Evolutionary conservation across 164 flowering plant species (phyloP).

Genomic region (Tinospora cordifolia): DNA sequence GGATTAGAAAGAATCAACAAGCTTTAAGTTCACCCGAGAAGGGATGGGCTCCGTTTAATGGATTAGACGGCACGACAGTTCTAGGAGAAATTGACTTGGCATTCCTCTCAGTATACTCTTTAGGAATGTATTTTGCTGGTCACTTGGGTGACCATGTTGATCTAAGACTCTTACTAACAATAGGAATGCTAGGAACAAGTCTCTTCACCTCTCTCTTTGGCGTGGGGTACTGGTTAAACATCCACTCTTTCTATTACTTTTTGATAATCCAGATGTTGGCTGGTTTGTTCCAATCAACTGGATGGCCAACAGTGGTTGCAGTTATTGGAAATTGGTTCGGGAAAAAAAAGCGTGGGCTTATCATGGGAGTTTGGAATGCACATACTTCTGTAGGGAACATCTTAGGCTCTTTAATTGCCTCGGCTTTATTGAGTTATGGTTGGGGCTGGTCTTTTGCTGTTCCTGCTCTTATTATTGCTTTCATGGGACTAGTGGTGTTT

Average conservation of each 20-base stretch:
- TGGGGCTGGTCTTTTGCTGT: constrained; percentile 97
- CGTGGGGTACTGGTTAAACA: constrained; percentile 68
- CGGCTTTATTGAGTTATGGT: constrained; percentile 63
- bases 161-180: constrained; percentile 58
- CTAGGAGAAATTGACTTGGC: constrained; percentile 83
- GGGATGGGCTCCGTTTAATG: constrained; percentile 92
- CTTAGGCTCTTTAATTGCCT: constrained; percentile 69
- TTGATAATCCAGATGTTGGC: constrained; percentile 69
- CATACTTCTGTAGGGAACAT: constrained; percentile 94
- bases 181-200: constrained; percentile 91
- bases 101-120: constrained; percentile 60
- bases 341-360: constrained; percentile 77
- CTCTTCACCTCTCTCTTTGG: constrained; percentile 73
- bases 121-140: constrained; percentile 82
- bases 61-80: constrained; percentile 59
- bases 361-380: constrained; percentile 97
- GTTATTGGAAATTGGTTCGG: constrained; percentile 96
- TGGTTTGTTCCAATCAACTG: constrained; percentile 84
- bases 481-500: constrained; percentile 52
- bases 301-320: constrained; percentile 98
- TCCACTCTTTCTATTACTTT: constrained; percentile 65
- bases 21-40: constrained; percentile 16
- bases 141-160: constrained; percentile 80
- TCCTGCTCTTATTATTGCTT: constrained; percentile 59
- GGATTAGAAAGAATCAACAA: constrained; percentile 9